Percentiles rank a stretch among this genome's conserved stretches.
These are phyloP conservation scores for Globisporangium ultimum DNA, from an alignment of 352 stramenopile species.

Conservation along the genomic window DNA sequence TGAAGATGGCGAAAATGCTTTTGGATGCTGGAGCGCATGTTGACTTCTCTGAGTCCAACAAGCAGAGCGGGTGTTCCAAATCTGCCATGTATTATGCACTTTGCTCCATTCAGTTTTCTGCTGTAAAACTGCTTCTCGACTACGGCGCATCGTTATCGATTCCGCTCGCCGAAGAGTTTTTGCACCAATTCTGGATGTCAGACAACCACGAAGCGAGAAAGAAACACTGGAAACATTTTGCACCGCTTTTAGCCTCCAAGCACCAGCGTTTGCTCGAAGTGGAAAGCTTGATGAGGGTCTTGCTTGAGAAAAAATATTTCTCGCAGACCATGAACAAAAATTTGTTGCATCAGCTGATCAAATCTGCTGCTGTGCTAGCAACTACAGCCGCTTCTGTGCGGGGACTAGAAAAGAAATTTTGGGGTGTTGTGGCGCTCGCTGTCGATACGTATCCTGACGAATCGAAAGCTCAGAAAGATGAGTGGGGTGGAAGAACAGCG, in stretches of 20 bases:
- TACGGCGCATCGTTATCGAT: constrained; percentile 32
- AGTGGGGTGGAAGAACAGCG: constrained; percentile 35
- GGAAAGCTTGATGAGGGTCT: constrained; percentile 35
- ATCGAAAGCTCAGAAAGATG: constrained; percentile 23
- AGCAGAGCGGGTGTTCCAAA: background rate
- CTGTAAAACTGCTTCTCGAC: constrained; percentile 39
- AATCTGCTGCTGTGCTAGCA: constrained; percentile 28
- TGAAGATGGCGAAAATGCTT: constrained; percentile 36
- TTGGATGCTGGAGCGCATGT: constrained; percentile 31
- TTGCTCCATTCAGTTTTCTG: constrained; percentile 26
- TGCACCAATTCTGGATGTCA: constrained; percentile 22
- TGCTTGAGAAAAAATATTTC: constrained; percentile 33
- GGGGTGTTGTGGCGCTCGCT: constrained; percentile 29
- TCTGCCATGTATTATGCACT: constrained; percentile 40
- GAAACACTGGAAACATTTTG: constrained; percentile 32
- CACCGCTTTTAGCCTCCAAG: constrained; percentile 25
- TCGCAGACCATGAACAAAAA: constrained; percentile 32
- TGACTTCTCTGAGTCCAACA: constrained; percentile 13
- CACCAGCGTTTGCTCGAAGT: constrained; percentile 35
- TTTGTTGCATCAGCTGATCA: constrained; percentile 40
- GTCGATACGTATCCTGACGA: constrained; percentile 31
- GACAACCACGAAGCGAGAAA: background rate
- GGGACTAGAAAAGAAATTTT: constrained; percentile 38
- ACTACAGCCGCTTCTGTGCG: constrained; percentile 29
- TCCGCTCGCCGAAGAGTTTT: constrained; percentile 27